phyloP scores from a whole-genome alignment of 805 yeast species.

The Wickerhamiella slavikovae region DNA sequence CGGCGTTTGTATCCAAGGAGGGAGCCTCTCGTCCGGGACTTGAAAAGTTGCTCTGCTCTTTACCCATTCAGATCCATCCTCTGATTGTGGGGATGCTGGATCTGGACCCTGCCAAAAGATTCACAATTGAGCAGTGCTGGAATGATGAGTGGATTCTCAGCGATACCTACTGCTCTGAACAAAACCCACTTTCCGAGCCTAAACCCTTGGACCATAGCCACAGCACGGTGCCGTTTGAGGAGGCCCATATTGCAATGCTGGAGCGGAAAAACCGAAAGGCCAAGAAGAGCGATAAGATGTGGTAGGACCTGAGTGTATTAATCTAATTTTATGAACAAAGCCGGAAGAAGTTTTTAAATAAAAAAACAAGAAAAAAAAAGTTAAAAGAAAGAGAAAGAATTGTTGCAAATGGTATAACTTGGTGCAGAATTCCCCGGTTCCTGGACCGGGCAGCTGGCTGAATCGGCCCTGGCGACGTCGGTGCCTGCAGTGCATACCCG shows the following conservation, averaged over 20 bases:
- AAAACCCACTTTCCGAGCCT: constrained; percentile 8
- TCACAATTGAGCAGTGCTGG: constrained; percentile 34
- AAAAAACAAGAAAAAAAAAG: too few species aligned
- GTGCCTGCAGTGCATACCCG: too few species aligned
- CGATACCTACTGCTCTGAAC: constrained; percentile 51
- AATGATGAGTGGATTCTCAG: constrained; percentile 34
- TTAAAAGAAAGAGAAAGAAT: too few species aligned
- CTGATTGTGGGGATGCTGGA: constrained; percentile 49
- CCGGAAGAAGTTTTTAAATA: too few species aligned
- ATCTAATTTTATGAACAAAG: too few species aligned
- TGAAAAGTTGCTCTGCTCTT: constrained; percentile 38
- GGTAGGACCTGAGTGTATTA: too few species aligned
- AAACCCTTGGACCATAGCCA: constrained; percentile 45
- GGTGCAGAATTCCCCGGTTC: too few species aligned
- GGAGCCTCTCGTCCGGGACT: constrained; percentile 29
- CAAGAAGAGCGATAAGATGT: constrained; percentile 31
- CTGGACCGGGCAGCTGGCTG: too few species aligned
- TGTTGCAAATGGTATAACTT: too few species aligned
- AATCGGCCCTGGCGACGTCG: too few species aligned
- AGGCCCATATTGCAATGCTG: constrained; percentile 85
- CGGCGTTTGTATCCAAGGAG: constrained; percentile 35
- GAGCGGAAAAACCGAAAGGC: constrained; percentile 41
- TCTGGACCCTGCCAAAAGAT: constrained; percentile 39
- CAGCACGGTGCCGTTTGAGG: constrained; percentile 77
- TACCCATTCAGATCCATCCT: constrained; percentile 48